Evolutionary conservation across 2,329 filamentous ascomycete genomes (phyloP).

Genomic region (Ophiostoma himal-ulmi): DNA sequence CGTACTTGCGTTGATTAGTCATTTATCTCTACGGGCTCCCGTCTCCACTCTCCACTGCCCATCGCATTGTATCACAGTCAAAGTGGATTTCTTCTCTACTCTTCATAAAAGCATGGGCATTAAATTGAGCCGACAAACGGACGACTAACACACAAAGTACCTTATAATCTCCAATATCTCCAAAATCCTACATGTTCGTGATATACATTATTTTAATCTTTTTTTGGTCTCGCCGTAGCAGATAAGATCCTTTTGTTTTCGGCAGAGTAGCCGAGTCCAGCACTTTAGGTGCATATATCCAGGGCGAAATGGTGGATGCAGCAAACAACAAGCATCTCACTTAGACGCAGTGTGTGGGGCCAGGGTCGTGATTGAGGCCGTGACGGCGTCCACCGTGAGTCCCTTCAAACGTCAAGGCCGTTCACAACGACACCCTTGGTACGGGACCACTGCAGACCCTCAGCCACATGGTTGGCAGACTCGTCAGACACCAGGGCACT

Average conservation of each 20-base stretch:
- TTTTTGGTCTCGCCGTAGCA: constrained; percentile 2
- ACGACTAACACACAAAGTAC: background rate
- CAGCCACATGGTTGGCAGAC: constrained; percentile 67
- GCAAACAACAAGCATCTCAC: background rate
- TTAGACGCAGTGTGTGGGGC: constrained; percentile 2
- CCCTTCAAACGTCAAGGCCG: constrained; percentile 61
- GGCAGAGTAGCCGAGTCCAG: background rate
- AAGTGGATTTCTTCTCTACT: background rate
- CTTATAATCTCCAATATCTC: background rate
- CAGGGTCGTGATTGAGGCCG: background rate
- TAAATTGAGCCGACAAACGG: background rate
- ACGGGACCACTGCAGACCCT: constrained; percentile 76
- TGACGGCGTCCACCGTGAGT: background rate
- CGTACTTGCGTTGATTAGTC: background rate
- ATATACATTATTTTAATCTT: constrained; percentile 7
- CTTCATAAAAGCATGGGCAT: background rate
- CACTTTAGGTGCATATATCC: background rate
- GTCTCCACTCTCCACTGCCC: no score
- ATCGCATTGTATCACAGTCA: background rate
- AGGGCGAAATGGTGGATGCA: background rate
- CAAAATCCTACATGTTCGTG: background rate
- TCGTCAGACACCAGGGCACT: constrained; percentile 75
- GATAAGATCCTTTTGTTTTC: constrained; percentile 1
- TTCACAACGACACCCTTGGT: constrained; percentile 79
- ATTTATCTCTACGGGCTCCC: background rate